Conservation (phyloP, 345 rosid genomes). For the Lumnitzera littorea region DNA sequence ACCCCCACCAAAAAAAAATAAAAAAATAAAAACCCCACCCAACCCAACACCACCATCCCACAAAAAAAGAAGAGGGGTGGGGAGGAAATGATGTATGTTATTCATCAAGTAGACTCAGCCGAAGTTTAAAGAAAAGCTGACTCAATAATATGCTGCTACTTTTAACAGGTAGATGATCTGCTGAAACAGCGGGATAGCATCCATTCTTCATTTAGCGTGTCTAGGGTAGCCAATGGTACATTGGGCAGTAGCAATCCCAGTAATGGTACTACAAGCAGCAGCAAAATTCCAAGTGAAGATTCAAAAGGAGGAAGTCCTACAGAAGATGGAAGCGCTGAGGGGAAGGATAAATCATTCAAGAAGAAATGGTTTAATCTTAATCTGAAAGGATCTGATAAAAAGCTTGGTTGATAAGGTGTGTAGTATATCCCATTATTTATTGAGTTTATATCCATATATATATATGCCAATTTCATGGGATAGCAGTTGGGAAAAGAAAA, state of each 20-base stretch:
- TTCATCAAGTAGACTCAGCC: no score
- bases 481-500: no score
- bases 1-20: no score
- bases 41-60: no score
- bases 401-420: constrained; percentile 27
- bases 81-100: no score
- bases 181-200: constrained; percentile 77
- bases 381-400: constrained; percentile 78
- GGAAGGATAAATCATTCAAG: constrained; percentile 72
- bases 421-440: no score
- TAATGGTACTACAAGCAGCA: constrained; percentile 54
- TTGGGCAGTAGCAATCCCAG: constrained; percentile 14
- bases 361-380: constrained; percentile 98
- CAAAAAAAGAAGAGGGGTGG: no score
- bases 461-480: no score
- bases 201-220: constrained; percentile 63
- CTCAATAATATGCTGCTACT: no score
- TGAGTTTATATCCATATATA: constrained; percentile 1
- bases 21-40: no score
- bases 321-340: constrained; percentile 70
- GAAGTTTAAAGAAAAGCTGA: no score
- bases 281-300: constrained; percentile 58
- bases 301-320: constrained; percentile 48
- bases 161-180: constrained; percentile 74
- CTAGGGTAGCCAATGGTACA: constrained; percentile 21